phyloP scores from a whole-genome alignment of 1,284 basidiomycete genomes.

The Malassezia sp. region DNA sequence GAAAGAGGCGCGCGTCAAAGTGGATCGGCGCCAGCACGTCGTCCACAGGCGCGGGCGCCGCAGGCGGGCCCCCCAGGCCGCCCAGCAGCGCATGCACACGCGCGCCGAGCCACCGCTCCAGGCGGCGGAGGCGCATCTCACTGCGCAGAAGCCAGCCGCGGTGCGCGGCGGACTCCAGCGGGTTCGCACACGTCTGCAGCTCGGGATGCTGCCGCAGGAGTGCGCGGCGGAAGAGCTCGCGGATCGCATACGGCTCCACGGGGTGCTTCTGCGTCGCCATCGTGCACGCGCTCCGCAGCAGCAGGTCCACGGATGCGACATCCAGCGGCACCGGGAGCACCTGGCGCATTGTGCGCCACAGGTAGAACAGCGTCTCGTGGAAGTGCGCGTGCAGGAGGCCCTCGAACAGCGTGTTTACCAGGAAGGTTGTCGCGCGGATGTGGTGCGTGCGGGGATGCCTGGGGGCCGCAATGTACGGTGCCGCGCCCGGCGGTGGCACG shows the following conservation, averaged over 20 bases:
- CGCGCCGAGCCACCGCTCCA: slow-evolving; percentile 3
- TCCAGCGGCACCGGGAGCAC: slow-evolving; percentile 9
- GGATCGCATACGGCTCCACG: neutral
- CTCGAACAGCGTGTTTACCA: slow-evolving; percentile 13
- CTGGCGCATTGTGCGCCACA: slow-evolving; percentile 7
- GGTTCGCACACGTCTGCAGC: slow-evolving; percentile 1
- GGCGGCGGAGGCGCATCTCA: slow-evolving; percentile 8
- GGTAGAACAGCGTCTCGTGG: slow-evolving; percentile 8
- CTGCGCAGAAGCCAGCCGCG: too few species aligned
- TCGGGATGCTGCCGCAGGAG: slow-evolving; percentile 9
- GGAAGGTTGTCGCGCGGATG: slow-evolving; percentile 6
- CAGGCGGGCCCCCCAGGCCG: neutral
- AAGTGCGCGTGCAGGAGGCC: slow-evolving; percentile 3
- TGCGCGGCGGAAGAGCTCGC: too few species aligned
- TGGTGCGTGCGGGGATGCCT: neutral
- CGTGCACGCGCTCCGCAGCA: slow-evolving; percentile 8
- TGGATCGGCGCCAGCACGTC: slow-evolving; percentile 3
- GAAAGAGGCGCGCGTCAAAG: slow-evolving; percentile 11
- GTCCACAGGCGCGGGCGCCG: neutral
- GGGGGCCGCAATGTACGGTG: too few species aligned
- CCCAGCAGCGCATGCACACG: too few species aligned
- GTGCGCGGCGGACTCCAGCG: neutral
- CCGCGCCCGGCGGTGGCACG: too few species aligned
- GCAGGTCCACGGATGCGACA: slow-evolving; percentile 7
- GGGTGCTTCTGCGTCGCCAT: neutral